These are phyloP conservation scores for Aphanomyces cochlioides DNA, from an alignment of 352 stramenopile species.

Conservation along the genomic window DNA sequence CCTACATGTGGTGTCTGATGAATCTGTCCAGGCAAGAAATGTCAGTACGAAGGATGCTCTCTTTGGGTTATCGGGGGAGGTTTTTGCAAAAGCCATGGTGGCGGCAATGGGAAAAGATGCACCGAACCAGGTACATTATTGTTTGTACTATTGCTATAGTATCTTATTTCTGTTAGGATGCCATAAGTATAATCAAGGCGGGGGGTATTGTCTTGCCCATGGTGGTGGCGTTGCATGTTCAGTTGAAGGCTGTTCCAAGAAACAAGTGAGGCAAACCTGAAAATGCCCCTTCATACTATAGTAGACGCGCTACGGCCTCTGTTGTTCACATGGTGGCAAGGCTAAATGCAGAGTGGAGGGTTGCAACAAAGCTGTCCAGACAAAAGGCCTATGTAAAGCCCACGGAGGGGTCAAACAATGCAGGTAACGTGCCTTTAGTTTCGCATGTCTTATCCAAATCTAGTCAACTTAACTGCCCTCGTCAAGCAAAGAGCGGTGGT, in stretches of 20 bases:
- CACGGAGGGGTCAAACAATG: conserved; percentile 26
- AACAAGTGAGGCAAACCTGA: conserved; percentile 42
- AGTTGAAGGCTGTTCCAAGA: conserved; percentile 69
- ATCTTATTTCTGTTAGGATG: conserved; percentile 38
- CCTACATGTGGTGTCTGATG: no score
- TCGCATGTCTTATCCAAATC: neutral
- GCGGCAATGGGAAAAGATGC: conserved; percentile 53
- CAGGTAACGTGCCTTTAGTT: conserved; percentile 11
- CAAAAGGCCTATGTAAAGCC: conserved; percentile 29
- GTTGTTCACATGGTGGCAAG: conserved; percentile 29
- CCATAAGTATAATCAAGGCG: conserved; percentile 77
- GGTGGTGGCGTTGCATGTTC: conserved; percentile 67
- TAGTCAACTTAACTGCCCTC: conserved; percentile 19
- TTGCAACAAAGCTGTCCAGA: conserved; percentile 27
- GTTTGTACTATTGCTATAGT: no score
- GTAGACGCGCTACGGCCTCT: conserved; percentile 28
- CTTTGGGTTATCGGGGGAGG: neutral
- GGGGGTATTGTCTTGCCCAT: conserved; percentile 67
- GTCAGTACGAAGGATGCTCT: conserved; percentile 2
- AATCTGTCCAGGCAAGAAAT: conserved; percentile 24
- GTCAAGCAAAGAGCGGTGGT: conserved; percentile 53
- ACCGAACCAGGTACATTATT: conserved; percentile 7
- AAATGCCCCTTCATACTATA: neutral
- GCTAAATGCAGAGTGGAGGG: conserved; percentile 17
- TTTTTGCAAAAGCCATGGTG: conserved; percentile 28